Base-by-base conservation (phyloP, 345 rosid genomes). In the Sisymbrium altissimum region DNA sequence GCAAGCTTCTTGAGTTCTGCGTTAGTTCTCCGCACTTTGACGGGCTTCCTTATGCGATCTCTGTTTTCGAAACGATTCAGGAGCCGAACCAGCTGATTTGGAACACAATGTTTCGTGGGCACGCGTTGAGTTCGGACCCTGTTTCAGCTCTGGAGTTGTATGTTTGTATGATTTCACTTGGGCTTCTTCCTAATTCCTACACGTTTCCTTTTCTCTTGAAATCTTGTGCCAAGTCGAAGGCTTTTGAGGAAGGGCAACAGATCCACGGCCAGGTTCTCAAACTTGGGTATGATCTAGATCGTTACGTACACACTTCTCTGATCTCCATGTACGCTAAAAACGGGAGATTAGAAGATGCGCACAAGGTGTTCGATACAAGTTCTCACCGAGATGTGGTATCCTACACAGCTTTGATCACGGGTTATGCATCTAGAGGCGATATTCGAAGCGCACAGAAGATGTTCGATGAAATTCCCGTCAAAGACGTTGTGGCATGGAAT, bases 181-280 rank as follows among this genome's bases (percentile, higher is more conserved):
- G 91, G 57, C 23, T 76, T 33, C 60, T 58, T 63, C 92, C 91
- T 1, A 87, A 64, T 81, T 48, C 78, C 9, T 80, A 79, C 50
- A 83, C 96, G 4, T 89, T 85, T 63, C 94, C 97, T 21, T 89
- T 83, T 25, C 72, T 87, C 35, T 72, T 92, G 70, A 89, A 88
- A 82, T 79, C 87, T 27, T 85, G 92, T 12, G 79, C 86, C 17
- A 86, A 80, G 60, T 59, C 71, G 1, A 73, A 53, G 45, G 60
- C 71, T 78, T 35, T 45, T 66, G 56, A 11, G 32, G 88, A 81
- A 81, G 89, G 92, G 57, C 74, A 76, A 71, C 90, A 84, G 79
- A 66, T 89, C 45, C 95, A 92, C 29, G 84, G 80, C 0, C 88
- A 83, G 61, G 71, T 82, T 72, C 10, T 85, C 80, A 89, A 89